Percentiles rank a stretch among this genome's conserved stretches.
Conservation (phyloP, 2,329 filamentous ascomycete species). For the Lanzia echinophila region DNA sequence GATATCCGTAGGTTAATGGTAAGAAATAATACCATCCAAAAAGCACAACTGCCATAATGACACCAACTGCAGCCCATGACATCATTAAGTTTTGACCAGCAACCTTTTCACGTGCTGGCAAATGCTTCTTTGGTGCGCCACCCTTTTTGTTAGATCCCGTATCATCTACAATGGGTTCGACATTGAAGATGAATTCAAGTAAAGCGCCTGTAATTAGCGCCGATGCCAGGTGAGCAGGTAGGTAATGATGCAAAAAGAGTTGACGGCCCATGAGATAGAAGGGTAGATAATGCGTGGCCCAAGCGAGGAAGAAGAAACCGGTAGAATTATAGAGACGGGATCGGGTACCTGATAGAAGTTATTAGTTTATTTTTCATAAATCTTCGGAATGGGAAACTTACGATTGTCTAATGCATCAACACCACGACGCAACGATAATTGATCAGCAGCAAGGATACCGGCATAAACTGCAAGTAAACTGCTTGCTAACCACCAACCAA, state of each 20-base stretch:
- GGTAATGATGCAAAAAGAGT: slow-evolving; percentile 95
- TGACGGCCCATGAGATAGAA: slow-evolving; percentile 98
- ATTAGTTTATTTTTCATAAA: slow-evolving; percentile 26
- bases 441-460: slow-evolving; percentile 86
- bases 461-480: slow-evolving; percentile 88
- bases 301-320: slow-evolving; percentile 97
- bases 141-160: slow-evolving; percentile 40
- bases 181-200: slow-evolving; percentile 92
- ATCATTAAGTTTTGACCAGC: slow-evolving; percentile 68
- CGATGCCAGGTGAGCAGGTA: slow-evolving; percentile 89
- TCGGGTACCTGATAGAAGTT: slow-evolving; percentile 59
- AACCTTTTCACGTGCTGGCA: slow-evolving; percentile 77
- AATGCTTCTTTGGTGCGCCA: slow-evolving; percentile 45
- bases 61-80: slow-evolving; percentile 70
- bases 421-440: slow-evolving; percentile 85
- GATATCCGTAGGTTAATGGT: slow-evolving; percentile 90
- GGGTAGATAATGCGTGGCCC: slow-evolving; percentile 94
- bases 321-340: slow-evolving; percentile 96
- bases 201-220: slow-evolving; percentile 84
- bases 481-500: slow-evolving; percentile 96
- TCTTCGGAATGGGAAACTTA: slow-evolving; percentile 45
- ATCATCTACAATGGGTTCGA: slow-evolving; percentile 63
- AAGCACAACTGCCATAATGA: slow-evolving; percentile 61
- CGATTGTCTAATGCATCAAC: slow-evolving; percentile 89
- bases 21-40: slow-evolving; percentile 90